phyloP scores from a whole-genome alignment of 352 stramenopile species.

The Globisporangium sylvaticum region DNA sequence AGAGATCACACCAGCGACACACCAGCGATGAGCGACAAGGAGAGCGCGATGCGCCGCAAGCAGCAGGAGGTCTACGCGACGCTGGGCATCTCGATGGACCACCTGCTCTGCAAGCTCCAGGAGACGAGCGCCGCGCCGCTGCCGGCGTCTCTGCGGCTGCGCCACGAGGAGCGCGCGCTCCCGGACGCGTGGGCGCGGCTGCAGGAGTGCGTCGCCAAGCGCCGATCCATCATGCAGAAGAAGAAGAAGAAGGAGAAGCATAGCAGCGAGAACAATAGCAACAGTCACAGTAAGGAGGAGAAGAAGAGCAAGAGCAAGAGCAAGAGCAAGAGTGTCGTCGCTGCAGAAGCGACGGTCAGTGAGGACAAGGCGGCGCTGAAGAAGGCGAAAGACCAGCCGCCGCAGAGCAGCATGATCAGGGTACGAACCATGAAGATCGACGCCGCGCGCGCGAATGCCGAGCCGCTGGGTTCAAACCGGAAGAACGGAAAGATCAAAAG shows the following conservation, averaged over 20 bases:
- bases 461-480: conserved; percentile 1
- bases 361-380: background rate
- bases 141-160: conserved; percentile 14
- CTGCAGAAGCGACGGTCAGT: conserved; percentile 7
- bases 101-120: conserved; percentile 34
- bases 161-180: conserved; percentile 5
- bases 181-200: conserved; percentile 20
- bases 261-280: conserved; percentile 6
- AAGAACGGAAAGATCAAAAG: conserved; percentile 19
- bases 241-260: conserved; percentile 18
- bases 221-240: conserved; percentile 24
- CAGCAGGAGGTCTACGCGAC: conserved; percentile 32
- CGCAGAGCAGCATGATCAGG: background rate
- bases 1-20: background rate
- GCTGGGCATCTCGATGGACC: conserved; percentile 48
- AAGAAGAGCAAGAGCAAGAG: conserved; percentile 9
- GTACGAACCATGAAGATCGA: conserved; percentile 10
- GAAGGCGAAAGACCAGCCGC: background rate
- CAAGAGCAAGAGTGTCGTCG: conserved; percentile 4
- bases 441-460: background rate
- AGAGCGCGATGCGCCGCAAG: conserved; percentile 7
- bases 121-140: conserved; percentile 16
- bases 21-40: conserved; percentile 9
- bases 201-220: conserved; percentile 17
- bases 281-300: background rate